Evolutionary conservation across 176 grass and related monocot genomes (phyloP).

Genomic region (Oryza brachyantha): DNA sequence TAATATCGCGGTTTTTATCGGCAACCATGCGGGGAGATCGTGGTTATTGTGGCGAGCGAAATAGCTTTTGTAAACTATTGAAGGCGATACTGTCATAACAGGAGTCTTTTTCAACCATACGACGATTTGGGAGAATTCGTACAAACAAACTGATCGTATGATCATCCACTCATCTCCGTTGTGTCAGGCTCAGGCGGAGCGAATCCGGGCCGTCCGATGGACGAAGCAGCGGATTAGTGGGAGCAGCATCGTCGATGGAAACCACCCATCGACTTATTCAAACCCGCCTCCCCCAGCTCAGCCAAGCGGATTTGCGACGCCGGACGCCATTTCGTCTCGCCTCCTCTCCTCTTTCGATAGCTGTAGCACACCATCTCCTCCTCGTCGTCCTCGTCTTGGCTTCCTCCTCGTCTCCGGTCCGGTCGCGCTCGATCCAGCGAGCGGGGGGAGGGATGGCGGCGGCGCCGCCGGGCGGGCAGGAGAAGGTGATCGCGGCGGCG

Average conservation of each 20-base stretch:
- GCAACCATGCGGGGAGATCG: too few relatives aligned
- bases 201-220: slow-evolving; percentile 13
- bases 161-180: not conserved
- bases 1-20: too few relatives aligned
- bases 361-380: not conserved
- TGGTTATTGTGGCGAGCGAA: too few relatives aligned
- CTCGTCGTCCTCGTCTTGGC: not conserved
- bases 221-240: slow-evolving; percentile 12
- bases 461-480: slow-evolving; percentile 63
- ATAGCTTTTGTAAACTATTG: too few relatives aligned
- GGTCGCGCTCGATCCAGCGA: slow-evolving; percentile 23
- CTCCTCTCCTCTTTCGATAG: not conserved
- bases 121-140: not conserved
- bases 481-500: slow-evolving; percentile 81
- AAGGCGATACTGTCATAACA: too few relatives aligned
- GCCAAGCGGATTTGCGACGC: slow-evolving; percentile 9
- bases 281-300: not conserved
- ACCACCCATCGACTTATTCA: slow-evolving; percentile 34
- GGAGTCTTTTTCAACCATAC: too few relatives aligned
- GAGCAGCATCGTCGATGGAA: not conserved
- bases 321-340: not conserved
- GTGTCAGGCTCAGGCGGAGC: not conserved
- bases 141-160: not conserved
- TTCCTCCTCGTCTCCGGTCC: not conserved
- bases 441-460: slow-evolving; percentile 28